Base-by-base conservation (phyloP, 2,329 filamentous ascomycete genomes). In the Ophiostoma ips region DNA sequence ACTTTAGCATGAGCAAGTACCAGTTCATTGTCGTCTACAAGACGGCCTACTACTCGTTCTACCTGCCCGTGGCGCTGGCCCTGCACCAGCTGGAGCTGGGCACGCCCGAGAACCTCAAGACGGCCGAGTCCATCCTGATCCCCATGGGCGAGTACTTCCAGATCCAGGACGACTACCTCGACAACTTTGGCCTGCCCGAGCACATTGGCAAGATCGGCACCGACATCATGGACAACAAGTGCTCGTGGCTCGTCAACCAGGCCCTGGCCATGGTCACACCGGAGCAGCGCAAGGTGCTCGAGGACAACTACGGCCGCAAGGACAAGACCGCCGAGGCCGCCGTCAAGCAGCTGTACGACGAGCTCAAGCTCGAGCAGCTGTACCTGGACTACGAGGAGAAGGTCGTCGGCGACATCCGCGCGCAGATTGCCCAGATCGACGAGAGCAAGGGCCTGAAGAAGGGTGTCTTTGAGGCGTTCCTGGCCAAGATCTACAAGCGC, bases 151-250 rank as follows among this genome's bases (percentile, higher is more conserved):
- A 96, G 72, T 98, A 98, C 75, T 98, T 98, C 78, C 92, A 98
- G 71, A 79, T 95, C 56, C 92, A 98, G 70, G 92, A 98, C 67
- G 92, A 98, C 73, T 98, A 92, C 71, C 85, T 98, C 49, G 92
- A 98, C 75, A 94, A 94, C 71, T 98, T 92, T 63, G 92, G 90
- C 60, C 82, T 90, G 59, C 88, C 92, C 36, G 80, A 87, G 61
- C 79, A 88, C 62, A 92, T 98, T 64, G 92, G 92, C 68, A 98
- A 98, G 79, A 95, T 96, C 57, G 92, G 92, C 58, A 98, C 92
- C 53, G 92, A 98, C 63, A 98, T 98, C 67, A 83, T 89, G 75
- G 92, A 98, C 72, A 98, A 98, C 79, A 98, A 98, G 77, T 98
- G 92, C 76, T 94, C 87, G 38, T 98, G 92, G 92, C 73, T 98